Conservation (phyloP, 1,284 basidiomycete genomes). For the Baeospora myosura region DNA sequence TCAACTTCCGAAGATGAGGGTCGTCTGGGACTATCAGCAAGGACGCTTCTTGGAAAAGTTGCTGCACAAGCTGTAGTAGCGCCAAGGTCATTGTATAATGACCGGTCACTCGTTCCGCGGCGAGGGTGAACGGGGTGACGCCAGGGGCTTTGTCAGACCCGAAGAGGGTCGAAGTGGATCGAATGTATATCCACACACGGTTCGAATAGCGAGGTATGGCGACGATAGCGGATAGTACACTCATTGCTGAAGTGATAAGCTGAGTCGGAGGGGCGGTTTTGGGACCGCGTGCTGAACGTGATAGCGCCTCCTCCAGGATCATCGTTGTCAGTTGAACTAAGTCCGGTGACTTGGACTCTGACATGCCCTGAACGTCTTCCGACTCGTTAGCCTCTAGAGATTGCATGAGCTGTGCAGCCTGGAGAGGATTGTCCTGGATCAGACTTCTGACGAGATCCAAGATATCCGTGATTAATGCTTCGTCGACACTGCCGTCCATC, state of each 20-base stretch:
- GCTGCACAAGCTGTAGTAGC: slow-evolving; percentile 69
- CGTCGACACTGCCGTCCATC: slow-evolving; percentile 47
- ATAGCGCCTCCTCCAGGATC: slow-evolving; percentile 78
- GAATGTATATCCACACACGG: slow-evolving; percentile 80
- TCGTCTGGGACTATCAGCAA: slow-evolving; percentile 52
- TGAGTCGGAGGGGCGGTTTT: slow-evolving; percentile 40
- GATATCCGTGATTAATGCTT: slow-evolving; percentile 59
- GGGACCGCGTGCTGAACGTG: slow-evolving; percentile 42
- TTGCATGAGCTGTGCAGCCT: slow-evolving; percentile 61
- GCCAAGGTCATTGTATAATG: slow-evolving; percentile 76
- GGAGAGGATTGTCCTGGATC: slow-evolving; percentile 57
- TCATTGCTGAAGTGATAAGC: slow-evolving; percentile 75
- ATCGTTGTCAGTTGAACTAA: slow-evolving; percentile 75
- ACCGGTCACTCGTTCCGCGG: slow-evolving; percentile 65
- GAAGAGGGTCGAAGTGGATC: slow-evolving; percentile 72
- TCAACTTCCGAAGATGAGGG: slow-evolving; percentile 57
- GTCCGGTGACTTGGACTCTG: slow-evolving; percentile 52
- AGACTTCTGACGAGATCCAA: slow-evolving; percentile 75
- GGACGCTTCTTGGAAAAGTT: slow-evolving; percentile 69
- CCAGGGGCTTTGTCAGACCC: slow-evolving; percentile 50
- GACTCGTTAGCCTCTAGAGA: slow-evolving; percentile 53
- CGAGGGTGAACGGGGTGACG: slow-evolving; percentile 59
- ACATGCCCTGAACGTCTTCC: slow-evolving; percentile 44
- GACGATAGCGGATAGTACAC: slow-evolving; percentile 72
- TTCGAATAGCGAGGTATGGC: slow-evolving; percentile 68